Base-by-base conservation (phyloP, 2,329 filamentous ascomycete species). In the Podosphaera xanthii region DNA sequence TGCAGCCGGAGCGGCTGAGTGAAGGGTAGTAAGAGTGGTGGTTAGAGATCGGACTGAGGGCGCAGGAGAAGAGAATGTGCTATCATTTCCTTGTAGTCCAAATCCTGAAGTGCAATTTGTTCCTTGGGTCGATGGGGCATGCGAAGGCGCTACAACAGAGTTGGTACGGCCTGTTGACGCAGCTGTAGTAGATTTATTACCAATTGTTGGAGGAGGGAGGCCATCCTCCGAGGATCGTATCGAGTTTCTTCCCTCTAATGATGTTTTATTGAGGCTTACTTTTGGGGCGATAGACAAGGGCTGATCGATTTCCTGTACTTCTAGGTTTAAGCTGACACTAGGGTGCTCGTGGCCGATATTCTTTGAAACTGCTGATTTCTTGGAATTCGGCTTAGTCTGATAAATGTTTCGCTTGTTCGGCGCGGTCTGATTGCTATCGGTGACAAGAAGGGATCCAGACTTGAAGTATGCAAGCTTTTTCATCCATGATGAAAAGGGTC, bases 391-490 rank as follows among this genome's bases (percentile, higher is more conserved):
- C 63, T 74, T 76, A 58, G 70, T 72, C 58, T 74, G 70, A 48
- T 69, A 65, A 58, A 67, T 66, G 62, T 72, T 71, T 58, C 71
- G 71, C 65, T 76, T 77, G 42, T 65, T 63, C 53, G 70, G 67
- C 61, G 67, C 71, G 63, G 69, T 71, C 67, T 68, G 71, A 60
- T 66, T 71, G 65, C 67, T 61, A 49, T 76, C 76, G 61, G 81
- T 77, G 63, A 78, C 80, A 34, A 82, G 80, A 38, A 83, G 85
- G 3, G 82, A 83, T 59, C 74, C 77, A 59, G 69, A 70, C 71
- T 94, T 96, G 72, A 95, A 84, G 70, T 84, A 91, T 62, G 89
- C 83, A 60, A 97, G 80, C 68, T 90, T 90, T 76, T 90, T 94
- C 76, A 98, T 88, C 86, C 91, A 94, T 65, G 83, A 87, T 54